Conservation (phyloP, 2,329 filamentous ascomycete genomes). For the Aureobasidium pullulans region DNA sequence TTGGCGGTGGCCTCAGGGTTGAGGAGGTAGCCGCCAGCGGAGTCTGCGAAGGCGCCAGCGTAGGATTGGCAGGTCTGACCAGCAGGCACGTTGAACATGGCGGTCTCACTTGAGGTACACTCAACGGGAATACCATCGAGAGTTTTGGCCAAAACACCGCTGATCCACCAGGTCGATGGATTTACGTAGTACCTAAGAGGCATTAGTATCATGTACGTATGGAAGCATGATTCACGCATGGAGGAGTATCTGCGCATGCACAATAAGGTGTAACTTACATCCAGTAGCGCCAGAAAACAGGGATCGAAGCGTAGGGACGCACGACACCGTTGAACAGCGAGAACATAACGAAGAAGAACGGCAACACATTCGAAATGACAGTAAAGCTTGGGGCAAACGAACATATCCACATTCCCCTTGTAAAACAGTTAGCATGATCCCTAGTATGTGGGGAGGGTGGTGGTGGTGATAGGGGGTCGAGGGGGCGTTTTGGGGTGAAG, state of each 20-base stretch:
- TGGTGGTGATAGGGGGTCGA: too few relatives aligned
- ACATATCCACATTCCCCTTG: too few relatives aligned
- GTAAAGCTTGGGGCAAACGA: slow-evolving; percentile 74
- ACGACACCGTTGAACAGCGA: slow-evolving; percentile 71
- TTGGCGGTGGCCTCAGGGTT: slow-evolving; percentile 50
- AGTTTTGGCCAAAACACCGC: slow-evolving; percentile 59
- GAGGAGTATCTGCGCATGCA: too few relatives aligned
- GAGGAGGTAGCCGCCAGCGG: slow-evolving; percentile 54
- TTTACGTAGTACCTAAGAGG: slow-evolving; percentile 31
- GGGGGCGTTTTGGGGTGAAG: too few relatives aligned
- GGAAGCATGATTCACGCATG: background rate
- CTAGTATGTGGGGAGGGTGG: too few relatives aligned
- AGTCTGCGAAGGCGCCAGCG: slow-evolving; percentile 51
- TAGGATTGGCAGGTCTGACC: slow-evolving; percentile 59
- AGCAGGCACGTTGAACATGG: slow-evolving; percentile 58
- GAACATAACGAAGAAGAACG: slow-evolving; percentile 77
- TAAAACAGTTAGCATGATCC: background rate
- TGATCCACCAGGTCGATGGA: slow-evolving; percentile 64
- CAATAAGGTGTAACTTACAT: slow-evolving; percentile 46
- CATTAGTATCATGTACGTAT: slow-evolving; percentile 22
- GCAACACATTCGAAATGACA: slow-evolving; percentile 66
- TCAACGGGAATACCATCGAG: slow-evolving; percentile 43
- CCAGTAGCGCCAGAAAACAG: slow-evolving; percentile 68
- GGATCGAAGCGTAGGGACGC: slow-evolving; percentile 56
- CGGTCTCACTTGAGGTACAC: slow-evolving; percentile 48